Evolutionary conservation across 371 early-diverging fungal species (phyloP), one percentile per base, ranked within the genome.

Genomic region (Mucor piriformis): DNA sequence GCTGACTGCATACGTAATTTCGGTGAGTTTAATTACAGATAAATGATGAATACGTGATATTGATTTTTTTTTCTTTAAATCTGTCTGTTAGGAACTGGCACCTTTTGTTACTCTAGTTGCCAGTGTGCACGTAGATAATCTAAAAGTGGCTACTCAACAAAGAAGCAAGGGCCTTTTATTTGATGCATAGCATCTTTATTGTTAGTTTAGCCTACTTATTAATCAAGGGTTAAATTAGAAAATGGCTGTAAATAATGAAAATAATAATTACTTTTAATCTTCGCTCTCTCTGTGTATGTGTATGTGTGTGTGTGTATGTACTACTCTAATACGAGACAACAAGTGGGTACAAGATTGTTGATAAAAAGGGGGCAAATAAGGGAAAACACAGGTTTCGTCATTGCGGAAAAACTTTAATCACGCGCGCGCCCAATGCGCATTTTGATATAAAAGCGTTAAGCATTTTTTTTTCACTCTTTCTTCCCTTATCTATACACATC

Each of bases 61-160:
- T 8, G 18, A 7, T 18, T 18, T 6, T 8, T 18, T 42, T 18
- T 42, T 42, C 8, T 29, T 29, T 29, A 8, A 29, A 20, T 18
- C n/a, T 42, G 4, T 42, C 2, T 18, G n/a, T 16, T 65, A 65
- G 66, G 66, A 13, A 3, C 54, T 33, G 50, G 58, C 10, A 54
- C 58, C 1, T 66, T 49, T 11, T 66, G 67, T 29, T 50, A 66
- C 34, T 6, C 34, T 12, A 12, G 33, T 18, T 66, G 67, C 21
- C 61, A 61, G 38, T 66, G 67, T 53, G 58, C 44, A 27, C 61
- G 67, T 35, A 43, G 53, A 42, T 57, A 46, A 47, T 29, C 29
- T 12, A 38, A 38, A 16, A 16, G 38, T 16, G 38, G 38, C 38
- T 12, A 38, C 38, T 43, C 43, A 12, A 46, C 12, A 13, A 46